Conservation (phyloP, 23 red algal genomes). For the Gracilaria vermiculophylla region DNA sequence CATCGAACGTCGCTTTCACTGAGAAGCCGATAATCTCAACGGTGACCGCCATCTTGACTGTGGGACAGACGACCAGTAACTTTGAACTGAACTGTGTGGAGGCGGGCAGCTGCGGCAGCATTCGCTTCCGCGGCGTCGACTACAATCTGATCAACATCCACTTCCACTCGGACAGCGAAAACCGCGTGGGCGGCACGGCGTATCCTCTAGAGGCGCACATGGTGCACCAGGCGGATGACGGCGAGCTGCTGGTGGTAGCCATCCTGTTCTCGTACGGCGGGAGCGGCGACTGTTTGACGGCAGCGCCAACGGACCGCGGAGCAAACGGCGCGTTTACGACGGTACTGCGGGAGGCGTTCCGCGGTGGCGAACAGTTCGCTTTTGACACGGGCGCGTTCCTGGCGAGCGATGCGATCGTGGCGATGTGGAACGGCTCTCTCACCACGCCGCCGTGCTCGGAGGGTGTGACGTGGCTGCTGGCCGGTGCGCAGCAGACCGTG, state of each 20-base stretch:
- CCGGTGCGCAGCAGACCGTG: background rate
- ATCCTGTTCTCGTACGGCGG: slow-evolving; percentile 8
- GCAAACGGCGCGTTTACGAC: background rate
- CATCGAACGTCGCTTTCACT: background rate
- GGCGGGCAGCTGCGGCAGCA: background rate
- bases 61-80: background rate
- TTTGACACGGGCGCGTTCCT: background rate
- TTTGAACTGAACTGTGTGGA: slow-evolving; percentile 2
- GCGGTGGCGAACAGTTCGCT: background rate
- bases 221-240: slow-evolving; percentile 33
- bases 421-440: slow-evolving; percentile 25
- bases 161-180: slow-evolving; percentile 37
- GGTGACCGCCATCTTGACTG: background rate
- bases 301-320: background rate
- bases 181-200: background rate
- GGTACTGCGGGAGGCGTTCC: background rate
- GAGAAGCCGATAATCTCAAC: background rate
- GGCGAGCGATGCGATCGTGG: background rate
- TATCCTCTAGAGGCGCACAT: slow-evolving; percentile 57
- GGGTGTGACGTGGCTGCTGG: slow-evolving; percentile 59
- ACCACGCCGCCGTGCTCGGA: slow-evolving; percentile 75
- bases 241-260: slow-evolving; percentile 7
- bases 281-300: background rate
- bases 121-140: background rate
- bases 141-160: slow-evolving; percentile 48